Conservation (phyloP, 306 rosid genomes). For the Oxytropis ochrocephala region DNA sequence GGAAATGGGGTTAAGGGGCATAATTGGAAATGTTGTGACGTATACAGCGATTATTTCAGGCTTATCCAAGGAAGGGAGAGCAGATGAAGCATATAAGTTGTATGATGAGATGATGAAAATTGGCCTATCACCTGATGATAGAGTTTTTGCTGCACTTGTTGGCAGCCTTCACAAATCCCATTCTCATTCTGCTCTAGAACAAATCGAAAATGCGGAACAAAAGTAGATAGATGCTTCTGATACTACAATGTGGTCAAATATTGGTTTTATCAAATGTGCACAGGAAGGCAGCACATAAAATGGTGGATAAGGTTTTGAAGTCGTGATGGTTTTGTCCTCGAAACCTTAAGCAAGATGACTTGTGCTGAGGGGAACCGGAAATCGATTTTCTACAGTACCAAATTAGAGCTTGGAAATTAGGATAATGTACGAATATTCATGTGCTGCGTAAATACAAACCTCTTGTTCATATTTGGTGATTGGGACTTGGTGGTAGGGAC, state of each 20-base stretch:
- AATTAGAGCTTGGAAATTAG: not conserved
- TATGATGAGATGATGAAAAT: constrained; percentile 63
- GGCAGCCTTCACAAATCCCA: constrained; percentile 47
- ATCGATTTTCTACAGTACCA: not conserved
- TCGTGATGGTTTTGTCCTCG: constrained; percentile 4
- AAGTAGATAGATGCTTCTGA: not conserved
- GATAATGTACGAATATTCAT: not conserved
- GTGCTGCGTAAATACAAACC: not conserved
- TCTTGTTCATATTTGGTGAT: not conserved
- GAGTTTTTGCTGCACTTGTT: constrained; percentile 58
- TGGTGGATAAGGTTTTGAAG: not conserved
- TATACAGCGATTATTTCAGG: constrained; percentile 69
- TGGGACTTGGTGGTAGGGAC: too few species aligned
- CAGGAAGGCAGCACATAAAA: not conserved
- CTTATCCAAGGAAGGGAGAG: constrained; percentile 73
- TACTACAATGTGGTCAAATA: not conserved
- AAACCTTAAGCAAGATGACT: not conserved
- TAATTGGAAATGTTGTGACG: constrained; percentile 43
- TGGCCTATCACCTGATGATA: constrained; percentile 69
- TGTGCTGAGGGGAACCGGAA: not conserved
- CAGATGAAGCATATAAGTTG: constrained; percentile 64
- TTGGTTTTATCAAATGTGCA: not conserved
- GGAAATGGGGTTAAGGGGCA: constrained; percentile 55
- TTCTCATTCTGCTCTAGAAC: constrained; percentile 4
- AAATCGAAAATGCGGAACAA: not conserved